A percentile compares a stretch with the other conserved stretches of the same genome.
These are phyloP conservation scores for Hyaloscypha finlandica DNA, from an alignment of 495 filamentous ascomycete species.

Conservation along the genomic window DNA sequence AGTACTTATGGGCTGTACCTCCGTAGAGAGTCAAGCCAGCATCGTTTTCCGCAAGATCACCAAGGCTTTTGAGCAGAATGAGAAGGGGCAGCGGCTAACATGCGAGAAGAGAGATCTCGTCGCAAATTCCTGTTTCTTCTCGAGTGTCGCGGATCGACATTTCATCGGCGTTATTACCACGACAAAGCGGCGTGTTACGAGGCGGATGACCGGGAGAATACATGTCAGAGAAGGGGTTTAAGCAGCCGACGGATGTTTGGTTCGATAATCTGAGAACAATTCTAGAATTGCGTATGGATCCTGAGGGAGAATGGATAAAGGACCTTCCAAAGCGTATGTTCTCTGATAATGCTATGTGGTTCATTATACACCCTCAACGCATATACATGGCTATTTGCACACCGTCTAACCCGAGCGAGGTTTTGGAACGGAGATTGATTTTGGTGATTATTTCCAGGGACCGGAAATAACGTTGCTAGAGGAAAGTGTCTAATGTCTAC, in stretches of 20 bases:
- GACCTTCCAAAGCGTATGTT: conserved; percentile 42
- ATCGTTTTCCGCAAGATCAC: conserved; percentile 12
- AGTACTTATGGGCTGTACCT: no score
- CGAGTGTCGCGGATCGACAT: conserved; percentile 44
- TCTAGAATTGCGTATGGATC: conserved; percentile 48
- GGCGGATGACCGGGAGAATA: conserved; percentile 45
- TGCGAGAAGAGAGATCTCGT: conserved; percentile 43
- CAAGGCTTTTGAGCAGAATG: conserved; percentile 17
- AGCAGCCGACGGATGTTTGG: conserved; percentile 53
- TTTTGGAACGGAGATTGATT: background rate
- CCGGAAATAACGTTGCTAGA: conserved; percentile 17
- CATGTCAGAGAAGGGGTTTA: conserved; percentile 46
- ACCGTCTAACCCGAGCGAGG: conserved; percentile 35
- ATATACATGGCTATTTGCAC: conserved; percentile 51
- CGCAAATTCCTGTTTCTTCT: conserved; percentile 58
- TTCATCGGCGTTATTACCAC: conserved; percentile 40
- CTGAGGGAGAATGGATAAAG: conserved; percentile 37
- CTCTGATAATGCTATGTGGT: conserved; percentile 44
- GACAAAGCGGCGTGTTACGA: conserved; percentile 41
- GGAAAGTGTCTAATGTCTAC: conserved; percentile 8
- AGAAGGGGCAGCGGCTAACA: conserved; percentile 37
- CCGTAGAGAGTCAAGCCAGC: conserved; percentile 8
- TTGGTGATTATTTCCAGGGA: background rate
- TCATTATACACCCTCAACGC: conserved; percentile 38
- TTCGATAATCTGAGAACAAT: conserved; percentile 49